Percentiles rank a stretch among this genome's conserved stretches.
Evolutionary conservation across 176 grass and related monocot species (phyloP).

Genomic region (Microstegium vimineum): DNA sequence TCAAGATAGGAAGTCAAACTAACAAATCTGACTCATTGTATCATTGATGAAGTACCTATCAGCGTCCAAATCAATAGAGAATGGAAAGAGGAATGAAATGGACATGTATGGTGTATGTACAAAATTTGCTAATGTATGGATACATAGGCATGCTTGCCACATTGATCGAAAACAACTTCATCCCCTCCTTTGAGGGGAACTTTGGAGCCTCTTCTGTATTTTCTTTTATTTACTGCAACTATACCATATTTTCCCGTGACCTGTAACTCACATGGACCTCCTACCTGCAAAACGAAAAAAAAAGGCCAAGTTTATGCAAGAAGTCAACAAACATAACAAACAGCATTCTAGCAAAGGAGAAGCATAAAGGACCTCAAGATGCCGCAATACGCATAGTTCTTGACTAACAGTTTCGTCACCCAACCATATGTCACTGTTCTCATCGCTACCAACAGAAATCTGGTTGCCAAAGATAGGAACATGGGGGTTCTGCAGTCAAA

Average conservation of each 20-base stretch:
- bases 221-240: slow-evolving; percentile 52
- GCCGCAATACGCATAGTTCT: slow-evolving; percentile 50
- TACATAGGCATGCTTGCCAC: slow-evolving; percentile 59
- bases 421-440: slow-evolving; percentile 39
- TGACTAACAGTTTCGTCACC: slow-evolving; percentile 32
- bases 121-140: slow-evolving; percentile 39
- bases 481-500: slow-evolving; percentile 51
- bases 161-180: slow-evolving; percentile 49
- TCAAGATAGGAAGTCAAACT: background rate
- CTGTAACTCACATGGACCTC: slow-evolving; percentile 32
- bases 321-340: slow-evolving; percentile 13
- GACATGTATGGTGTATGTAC: background rate
- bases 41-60: background rate
- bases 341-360: slow-evolving; percentile 3
- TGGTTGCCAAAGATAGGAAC: background rate
- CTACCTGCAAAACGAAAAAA: slow-evolving; percentile 16
- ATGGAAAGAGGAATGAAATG: background rate
- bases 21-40: slow-evolving; percentile 11
- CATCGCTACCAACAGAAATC: slow-evolving; percentile 34
- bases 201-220: slow-evolving; percentile 6
- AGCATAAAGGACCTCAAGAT: slow-evolving; percentile 40
- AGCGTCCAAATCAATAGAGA: slow-evolving; percentile 1
- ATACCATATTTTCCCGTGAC: slow-evolving; percentile 45
- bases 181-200: slow-evolving; percentile 48
- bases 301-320: background rate